These are phyloP conservation scores for Balamuthia mandrillaris DNA, from an alignment of 208 protist genomes.

Conservation along the genomic window DNA sequence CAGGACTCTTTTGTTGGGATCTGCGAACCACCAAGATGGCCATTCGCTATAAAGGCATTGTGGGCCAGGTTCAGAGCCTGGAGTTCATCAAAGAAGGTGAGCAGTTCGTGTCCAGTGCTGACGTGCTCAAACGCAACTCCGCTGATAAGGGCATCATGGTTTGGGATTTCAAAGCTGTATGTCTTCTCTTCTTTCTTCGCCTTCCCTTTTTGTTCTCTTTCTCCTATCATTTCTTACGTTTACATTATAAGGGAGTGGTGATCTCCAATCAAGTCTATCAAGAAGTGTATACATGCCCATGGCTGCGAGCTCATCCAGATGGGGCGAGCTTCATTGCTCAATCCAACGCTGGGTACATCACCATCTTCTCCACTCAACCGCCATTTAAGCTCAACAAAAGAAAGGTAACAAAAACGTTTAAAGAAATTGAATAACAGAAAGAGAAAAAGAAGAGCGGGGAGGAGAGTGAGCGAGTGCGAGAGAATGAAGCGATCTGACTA, in stretches of 20 bases:
- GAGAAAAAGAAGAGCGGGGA: background rate
- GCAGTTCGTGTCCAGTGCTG: background rate
- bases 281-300: slow-evolving; percentile 9
- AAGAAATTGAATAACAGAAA: background rate
- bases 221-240: background rate
- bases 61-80: background rate
- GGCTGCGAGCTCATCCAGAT: background rate
- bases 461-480: background rate
- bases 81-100: background rate
- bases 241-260: background rate
- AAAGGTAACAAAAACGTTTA: background rate
- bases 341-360: slow-evolving; percentile 7
- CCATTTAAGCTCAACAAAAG: slow-evolving; percentile 29
- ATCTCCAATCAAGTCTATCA: slow-evolving; percentile 23
- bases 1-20: slow-evolving; percentile 16
- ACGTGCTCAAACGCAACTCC: slow-evolving; percentile 24
- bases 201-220: background rate
- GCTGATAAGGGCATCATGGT: slow-evolving; percentile 5
- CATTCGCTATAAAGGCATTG: background rate
- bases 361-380: background rate
- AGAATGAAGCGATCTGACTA: background rate
- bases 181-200: background rate
- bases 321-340: background rate
- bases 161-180: slow-evolving; percentile 8
- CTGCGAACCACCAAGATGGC: background rate